Conservation (phyloP, 108 stramenopile species). For the Skeletonema grethae region DNA sequence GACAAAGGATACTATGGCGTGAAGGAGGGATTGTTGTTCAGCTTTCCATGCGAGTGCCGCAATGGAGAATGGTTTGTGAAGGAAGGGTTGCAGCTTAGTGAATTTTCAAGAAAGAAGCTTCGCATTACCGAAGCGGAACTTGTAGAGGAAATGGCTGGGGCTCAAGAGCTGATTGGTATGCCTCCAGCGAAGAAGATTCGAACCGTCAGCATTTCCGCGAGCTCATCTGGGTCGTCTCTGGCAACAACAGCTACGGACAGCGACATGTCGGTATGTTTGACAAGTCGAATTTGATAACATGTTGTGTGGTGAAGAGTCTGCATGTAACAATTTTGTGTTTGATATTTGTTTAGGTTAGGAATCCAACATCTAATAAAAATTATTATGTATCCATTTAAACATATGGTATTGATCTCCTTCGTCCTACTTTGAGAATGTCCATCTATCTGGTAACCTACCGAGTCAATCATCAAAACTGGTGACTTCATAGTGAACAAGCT, state of each 20-base stretch:
- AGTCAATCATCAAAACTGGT: neutral
- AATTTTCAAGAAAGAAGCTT: constrained; percentile 19
- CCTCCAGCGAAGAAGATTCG: neutral
- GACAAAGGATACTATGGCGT: constrained; percentile 67
- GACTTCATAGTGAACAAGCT: neutral
- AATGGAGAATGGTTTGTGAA: constrained; percentile 39
- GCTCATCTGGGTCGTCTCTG: neutral
- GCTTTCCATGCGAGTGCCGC: constrained; percentile 59
- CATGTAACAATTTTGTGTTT: neutral
- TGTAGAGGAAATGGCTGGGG: constrained; percentile 47
- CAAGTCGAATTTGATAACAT: neutral
- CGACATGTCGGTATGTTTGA: neutral
- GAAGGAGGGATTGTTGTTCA: constrained; percentile 57
- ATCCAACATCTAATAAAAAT: neutral
- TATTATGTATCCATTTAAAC: neutral
- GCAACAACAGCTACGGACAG: neutral
- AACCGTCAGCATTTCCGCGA: neutral
- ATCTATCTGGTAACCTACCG: no score
- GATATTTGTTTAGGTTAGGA: neutral
- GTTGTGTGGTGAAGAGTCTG: neutral
- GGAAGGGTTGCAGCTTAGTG: constrained; percentile 27
- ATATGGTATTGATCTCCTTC: neutral
- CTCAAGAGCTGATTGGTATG: constrained; percentile 17
- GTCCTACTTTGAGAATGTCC: no score
- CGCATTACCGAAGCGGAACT: constrained; percentile 47